Evolutionary conservation across 345 rosid genomes (phyloP).

Genomic region (Bruguiera sexangula): DNA sequence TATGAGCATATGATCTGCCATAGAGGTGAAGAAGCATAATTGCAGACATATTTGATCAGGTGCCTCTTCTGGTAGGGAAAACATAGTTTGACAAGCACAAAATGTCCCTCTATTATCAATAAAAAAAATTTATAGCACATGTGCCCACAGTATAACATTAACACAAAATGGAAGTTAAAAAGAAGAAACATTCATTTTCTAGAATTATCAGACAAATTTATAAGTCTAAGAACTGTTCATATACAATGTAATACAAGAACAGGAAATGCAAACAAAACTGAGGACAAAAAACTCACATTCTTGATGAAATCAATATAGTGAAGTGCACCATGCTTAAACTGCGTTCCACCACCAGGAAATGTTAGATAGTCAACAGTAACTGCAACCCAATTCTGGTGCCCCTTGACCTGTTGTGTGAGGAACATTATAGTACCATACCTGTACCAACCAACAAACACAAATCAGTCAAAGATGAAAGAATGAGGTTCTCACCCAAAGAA

Average conservation of each 20-base stretch:
- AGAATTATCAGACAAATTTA: background rate
- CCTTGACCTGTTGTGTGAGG: constrained; percentile 44
- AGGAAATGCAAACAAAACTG: background rate
- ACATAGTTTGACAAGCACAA: no score
- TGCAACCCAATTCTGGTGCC: constrained; percentile 99
- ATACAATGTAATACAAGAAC: background rate
- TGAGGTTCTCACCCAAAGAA: background rate
- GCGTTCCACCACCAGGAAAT: constrained; percentile 99
- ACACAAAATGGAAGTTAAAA: no score
- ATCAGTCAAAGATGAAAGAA: background rate
- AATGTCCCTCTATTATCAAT: no score
- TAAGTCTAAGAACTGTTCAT: background rate
- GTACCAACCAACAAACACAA: constrained; percentile 16
- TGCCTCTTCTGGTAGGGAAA: no score
- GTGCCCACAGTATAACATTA: no score
- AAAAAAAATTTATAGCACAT: no score
- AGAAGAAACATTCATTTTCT: background rate
- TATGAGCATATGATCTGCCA: no score
- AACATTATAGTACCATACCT: constrained; percentile 83
- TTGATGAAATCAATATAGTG: constrained; percentile 90
- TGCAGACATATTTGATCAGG: no score
- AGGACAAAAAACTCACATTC: constrained; percentile 40
- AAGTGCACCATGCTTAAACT: constrained; percentile 88
- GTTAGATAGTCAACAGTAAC: constrained; percentile 85
- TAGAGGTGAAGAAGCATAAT: no score